Evolutionary conservation across 768 basidiomycete genomes (phyloP), one percentile per base, ranked within the genome.

Genomic region (Epithele typhae): DNA sequence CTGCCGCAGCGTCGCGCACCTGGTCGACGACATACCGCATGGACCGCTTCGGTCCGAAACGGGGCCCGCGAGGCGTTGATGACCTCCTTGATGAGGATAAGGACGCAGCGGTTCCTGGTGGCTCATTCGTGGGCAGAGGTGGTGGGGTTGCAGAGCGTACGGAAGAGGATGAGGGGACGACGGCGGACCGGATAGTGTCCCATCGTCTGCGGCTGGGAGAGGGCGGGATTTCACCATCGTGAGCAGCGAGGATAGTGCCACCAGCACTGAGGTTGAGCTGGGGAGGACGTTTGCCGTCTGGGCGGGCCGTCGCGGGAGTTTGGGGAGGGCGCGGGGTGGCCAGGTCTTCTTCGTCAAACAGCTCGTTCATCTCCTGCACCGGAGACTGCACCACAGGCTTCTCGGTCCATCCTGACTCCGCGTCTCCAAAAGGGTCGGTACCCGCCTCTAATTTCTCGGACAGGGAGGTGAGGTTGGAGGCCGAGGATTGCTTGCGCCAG

Each of bases 11-110:
- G 44, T 78, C 81, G 22, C 73, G 74, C 3, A 69, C 82, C 46
- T 79, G 73, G 25, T 87, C 84, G 1, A 85, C 83, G 11, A 84
- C 77, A 19, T 86, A 81, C 12, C 58, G 52, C 40, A 59, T 59
- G 0, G 51, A 52, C 18, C 51, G 52, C 33, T 53, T 58, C 49
- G 51, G 51, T 14, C 59, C 59, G 27, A 59, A 59, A 12, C 58
- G 49, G 15, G 53, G 52, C 7, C 54, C 45, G 25, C 53, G 54
- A 3, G 61, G 61, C 0, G 61, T 63, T 10, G 56, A 53, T 11
- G 61, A 55, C 5, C 61, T 53, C 1, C 15, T 7, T 30, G 27
- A 30, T 30, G 27, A 7, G 8, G 55, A 40, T n/a, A n/a, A n/a
- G 5, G 53, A 51, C 12, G 39, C 14, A 17, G 40, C 19, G 36